Evolutionary conservation across 2,329 filamentous ascomycete species (phyloP).

Genomic region (Penicillium paneum): DNA sequence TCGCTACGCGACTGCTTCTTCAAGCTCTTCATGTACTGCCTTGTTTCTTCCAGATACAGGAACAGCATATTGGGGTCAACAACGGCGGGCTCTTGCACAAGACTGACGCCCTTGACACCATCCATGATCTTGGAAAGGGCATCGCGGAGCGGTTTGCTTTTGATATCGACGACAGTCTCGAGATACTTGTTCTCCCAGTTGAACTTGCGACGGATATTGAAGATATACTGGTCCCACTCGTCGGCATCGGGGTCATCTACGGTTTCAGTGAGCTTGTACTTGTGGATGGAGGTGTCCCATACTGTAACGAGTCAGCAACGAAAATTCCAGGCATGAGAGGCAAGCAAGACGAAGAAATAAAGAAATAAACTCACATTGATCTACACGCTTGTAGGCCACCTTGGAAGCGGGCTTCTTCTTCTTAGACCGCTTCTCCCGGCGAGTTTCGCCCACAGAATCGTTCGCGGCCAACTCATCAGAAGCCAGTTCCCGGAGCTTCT

Average conservation of each 20-base stretch:
- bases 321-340: no score
- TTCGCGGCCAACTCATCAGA: conserved; percentile 31
- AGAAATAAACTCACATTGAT: conserved; percentile 48
- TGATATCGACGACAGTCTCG: conserved; percentile 75
- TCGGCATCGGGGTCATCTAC: conserved; percentile 59
- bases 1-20: conserved; percentile 62
- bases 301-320: conserved; percentile 24
- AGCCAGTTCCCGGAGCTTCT: conserved; percentile 26
- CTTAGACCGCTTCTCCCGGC: conserved; percentile 30
- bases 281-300: conserved; percentile 57
- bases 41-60: conserved; percentile 75
- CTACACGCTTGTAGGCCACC: conserved; percentile 66
- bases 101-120: conserved; percentile 70
- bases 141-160: conserved; percentile 73
- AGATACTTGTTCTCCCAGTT: conserved; percentile 80
- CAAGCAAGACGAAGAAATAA: not conserved
- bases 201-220: conserved; percentile 78
- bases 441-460: conserved; percentile 19
- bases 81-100: conserved; percentile 75
- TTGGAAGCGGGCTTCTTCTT: conserved; percentile 52
- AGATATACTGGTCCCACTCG: conserved; percentile 75
- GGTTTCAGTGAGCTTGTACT: conserved; percentile 67
- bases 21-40: conserved; percentile 60
- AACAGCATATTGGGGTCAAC: conserved; percentile 70
- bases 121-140: conserved; percentile 69